A percentile compares a stretch with the other conserved stretches of the same genome.
These are phyloP conservation scores for Cyberlindnera saturnus DNA, from an alignment of 805 yeast genomes.

Conservation along the genomic window DNA sequence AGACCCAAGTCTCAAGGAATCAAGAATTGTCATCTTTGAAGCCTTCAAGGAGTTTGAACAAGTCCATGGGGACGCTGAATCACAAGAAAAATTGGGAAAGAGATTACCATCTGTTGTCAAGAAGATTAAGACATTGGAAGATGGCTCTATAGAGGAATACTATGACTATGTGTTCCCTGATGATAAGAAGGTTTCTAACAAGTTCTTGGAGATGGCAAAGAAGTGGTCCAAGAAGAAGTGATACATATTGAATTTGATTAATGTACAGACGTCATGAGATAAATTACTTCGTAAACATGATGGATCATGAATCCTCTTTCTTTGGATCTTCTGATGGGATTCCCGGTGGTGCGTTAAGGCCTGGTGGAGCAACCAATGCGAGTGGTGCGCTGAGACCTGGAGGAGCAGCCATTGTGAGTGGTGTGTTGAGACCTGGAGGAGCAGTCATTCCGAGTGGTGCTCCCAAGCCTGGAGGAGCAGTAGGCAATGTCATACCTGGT, in stretches of 20 bases:
- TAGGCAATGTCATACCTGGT: slow-evolving; percentile 11
- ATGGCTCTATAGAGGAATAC: slow-evolving; percentile 47
- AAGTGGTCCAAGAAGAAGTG: slow-evolving; percentile 36
- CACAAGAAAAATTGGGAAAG: slow-evolving; percentile 30
- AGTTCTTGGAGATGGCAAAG: slow-evolving; percentile 41
- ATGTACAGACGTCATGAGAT: background rate
- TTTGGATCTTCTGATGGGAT: too few relatives aligned
- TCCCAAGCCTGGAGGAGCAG: slow-evolving; percentile 4
- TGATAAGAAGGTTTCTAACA: slow-evolving; percentile 34
- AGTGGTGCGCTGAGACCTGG: too few relatives aligned
- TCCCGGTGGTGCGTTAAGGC: too few relatives aligned
- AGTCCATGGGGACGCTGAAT: slow-evolving; percentile 46
- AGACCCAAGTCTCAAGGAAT: slow-evolving; percentile 28
- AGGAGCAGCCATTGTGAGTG: background rate
- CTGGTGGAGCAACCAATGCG: too few relatives aligned
- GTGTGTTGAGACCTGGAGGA: background rate
- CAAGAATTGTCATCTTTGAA: slow-evolving; percentile 49
- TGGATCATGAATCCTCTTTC: too few relatives aligned
- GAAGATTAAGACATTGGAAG: slow-evolving; percentile 33
- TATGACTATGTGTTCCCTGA: slow-evolving; percentile 65
- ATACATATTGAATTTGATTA: background rate
- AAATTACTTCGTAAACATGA: too few relatives aligned
- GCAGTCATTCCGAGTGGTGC: slow-evolving; percentile 1
- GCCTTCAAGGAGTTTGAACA: slow-evolving; percentile 62
- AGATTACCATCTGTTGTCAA: slow-evolving; percentile 52